Evolutionary conservation across 169 alveolate genomes (phyloP).

Genomic region (Babesia caballi): DNA sequence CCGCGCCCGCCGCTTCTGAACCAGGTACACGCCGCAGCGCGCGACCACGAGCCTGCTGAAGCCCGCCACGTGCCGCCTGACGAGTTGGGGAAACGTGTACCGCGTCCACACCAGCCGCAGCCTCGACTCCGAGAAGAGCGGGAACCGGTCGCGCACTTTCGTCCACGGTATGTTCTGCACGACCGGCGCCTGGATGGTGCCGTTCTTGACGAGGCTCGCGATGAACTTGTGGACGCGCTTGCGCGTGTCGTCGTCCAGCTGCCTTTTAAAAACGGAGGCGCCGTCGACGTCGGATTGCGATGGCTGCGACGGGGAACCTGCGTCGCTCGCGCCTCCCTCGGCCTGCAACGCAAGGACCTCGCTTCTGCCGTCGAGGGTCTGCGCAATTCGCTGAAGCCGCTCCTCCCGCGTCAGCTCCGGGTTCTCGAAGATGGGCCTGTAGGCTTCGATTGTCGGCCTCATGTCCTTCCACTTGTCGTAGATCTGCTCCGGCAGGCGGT

Average conservation of each 20-base stretch:
- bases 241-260: neutral
- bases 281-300: neutral
- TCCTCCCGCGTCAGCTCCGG: slow-evolving; percentile 12
- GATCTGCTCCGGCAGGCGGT: slow-evolving; percentile 59
- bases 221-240: slow-evolving; percentile 12
- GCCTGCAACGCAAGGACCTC: neutral
- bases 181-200: neutral
- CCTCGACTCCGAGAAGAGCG: slow-evolving; percentile 17
- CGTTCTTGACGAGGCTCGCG: neutral
- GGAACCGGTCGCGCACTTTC: slow-evolving; percentile 19
- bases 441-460: slow-evolving; percentile 7
- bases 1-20: neutral
- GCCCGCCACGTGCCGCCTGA: neutral
- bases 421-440: slow-evolving; percentile 9
- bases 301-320: neutral
- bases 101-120: slow-evolving; percentile 33
- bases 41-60: slow-evolving; percentile 38
- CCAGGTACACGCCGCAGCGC: slow-evolving; percentile 8
- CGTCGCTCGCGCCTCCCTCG: neutral
- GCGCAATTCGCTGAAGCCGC: neutral
- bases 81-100: slow-evolving; percentile 14
- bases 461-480: slow-evolving; percentile 60
- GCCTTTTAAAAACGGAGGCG: neutral
- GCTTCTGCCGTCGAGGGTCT: neutral
- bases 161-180: slow-evolving; percentile 57